These are phyloP conservation scores for Pyrenophora graminea DNA, from an alignment of 2,329 filamentous ascomycete genomes.

Conservation along the genomic window DNA sequence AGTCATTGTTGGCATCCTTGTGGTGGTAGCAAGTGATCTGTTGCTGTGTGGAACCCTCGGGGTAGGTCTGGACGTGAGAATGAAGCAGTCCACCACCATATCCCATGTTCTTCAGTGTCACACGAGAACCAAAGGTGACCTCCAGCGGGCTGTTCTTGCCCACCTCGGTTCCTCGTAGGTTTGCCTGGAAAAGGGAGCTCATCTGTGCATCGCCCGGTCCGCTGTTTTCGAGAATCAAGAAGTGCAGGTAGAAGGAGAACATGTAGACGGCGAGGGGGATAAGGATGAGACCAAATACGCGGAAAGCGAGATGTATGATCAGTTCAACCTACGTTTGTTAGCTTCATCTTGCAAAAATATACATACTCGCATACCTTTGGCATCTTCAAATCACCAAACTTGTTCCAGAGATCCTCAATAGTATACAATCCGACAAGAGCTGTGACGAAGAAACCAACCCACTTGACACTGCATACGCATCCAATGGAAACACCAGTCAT, in stretches of 20 bases:
- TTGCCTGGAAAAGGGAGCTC: constrained; percentile 99
- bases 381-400: constrained; percentile 94
- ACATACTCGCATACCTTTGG: constrained; percentile 62
- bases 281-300: constrained; percentile 84
- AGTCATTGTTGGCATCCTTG: constrained; percentile 99
- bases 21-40: constrained; percentile 99
- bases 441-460: constrained; percentile 94
- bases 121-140: constrained; percentile 83
- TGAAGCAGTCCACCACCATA: constrained; percentile 96
- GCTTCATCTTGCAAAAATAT: constrained; percentile 3
- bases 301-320: constrained; percentile 75
- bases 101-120: constrained; percentile 98
- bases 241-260: constrained; percentile 93
- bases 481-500: constrained; percentile 94
- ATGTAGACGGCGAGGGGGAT: constrained; percentile 91
- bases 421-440: constrained; percentile 95
- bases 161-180: constrained; percentile 89
- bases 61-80: constrained; percentile 94
- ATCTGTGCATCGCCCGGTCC: constrained; percentile 99
- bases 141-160: constrained; percentile 94
- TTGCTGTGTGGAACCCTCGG: constrained; percentile 90
- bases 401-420: constrained; percentile 94
- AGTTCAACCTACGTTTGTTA: constrained; percentile 60
- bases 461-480: constrained; percentile 98
- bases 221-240: constrained; percentile 88